Evolutionary conservation across 164 flowering plant species (phyloP).

Genomic region (Saururus chinensis): DNA sequence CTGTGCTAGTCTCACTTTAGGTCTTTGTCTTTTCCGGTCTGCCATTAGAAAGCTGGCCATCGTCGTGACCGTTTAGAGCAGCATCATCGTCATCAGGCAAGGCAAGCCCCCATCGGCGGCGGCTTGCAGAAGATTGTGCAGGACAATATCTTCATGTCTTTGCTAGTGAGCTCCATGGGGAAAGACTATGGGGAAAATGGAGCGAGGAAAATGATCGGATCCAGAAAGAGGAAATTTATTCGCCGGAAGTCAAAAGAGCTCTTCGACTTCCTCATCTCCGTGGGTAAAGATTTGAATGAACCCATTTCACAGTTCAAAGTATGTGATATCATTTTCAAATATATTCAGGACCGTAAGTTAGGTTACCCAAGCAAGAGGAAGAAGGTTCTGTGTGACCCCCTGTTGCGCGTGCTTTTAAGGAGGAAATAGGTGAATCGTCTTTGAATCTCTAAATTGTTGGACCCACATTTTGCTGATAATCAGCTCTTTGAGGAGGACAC

Average conservation of each 20-base stretch:
- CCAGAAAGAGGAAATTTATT: slow-evolving; percentile 33
- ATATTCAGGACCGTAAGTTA: not conserved
- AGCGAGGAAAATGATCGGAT: slow-evolving; percentile 10
- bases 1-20: no score
- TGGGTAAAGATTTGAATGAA: slow-evolving; percentile 37
- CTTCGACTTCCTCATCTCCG: slow-evolving; percentile 40
- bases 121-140: no score
- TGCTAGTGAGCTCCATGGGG: not conserved
- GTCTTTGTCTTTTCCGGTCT: no score
- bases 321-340: slow-evolving; percentile 14
- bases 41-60: no score
- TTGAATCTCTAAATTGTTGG: slow-evolving; percentile 32
- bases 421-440: slow-evolving; percentile 31
- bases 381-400: slow-evolving; percentile 42
- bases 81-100: no score
- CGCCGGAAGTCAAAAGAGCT: slow-evolving; percentile 81
- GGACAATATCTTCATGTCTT: no score
- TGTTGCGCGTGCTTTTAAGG: slow-evolving; percentile 32
- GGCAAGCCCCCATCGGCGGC: no score
- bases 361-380: slow-evolving; percentile 18
- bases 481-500: slow-evolving; percentile 27
- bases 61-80: no score
- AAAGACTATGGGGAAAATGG: not conserved
- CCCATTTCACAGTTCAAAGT: slow-evolving; percentile 42
- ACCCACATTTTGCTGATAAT: slow-evolving; percentile 47